Conservation (phyloP, 306 rosid species). For the Begonia loranthoides region DNA sequence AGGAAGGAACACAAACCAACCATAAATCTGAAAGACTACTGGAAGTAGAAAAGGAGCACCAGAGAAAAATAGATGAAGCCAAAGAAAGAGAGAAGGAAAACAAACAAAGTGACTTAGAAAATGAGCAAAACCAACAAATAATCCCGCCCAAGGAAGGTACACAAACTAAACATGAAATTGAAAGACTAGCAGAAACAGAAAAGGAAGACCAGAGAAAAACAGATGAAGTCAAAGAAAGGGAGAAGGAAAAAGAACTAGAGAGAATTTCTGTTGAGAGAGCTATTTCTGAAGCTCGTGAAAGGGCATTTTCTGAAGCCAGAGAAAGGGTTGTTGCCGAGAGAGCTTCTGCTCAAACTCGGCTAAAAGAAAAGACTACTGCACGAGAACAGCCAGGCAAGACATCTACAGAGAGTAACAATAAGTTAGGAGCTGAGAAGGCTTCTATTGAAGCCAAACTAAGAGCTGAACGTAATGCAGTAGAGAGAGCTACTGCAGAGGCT, state of each 20-base stretch:
- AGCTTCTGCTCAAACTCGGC: slow-evolving; percentile 59
- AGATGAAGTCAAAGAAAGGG: slow-evolving; percentile 50
- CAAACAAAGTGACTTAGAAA: slow-evolving; percentile 6
- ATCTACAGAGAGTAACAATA: slow-evolving; percentile 34
- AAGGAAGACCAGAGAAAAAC: slow-evolving; percentile 33
- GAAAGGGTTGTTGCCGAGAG: slow-evolving; percentile 61
- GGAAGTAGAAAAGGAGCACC: slow-evolving; percentile 35
- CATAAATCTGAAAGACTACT: slow-evolving; percentile 20
- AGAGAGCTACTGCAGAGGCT: slow-evolving; percentile 84
- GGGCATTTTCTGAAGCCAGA: slow-evolving; percentile 81
- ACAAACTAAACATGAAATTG: slow-evolving; percentile 18
- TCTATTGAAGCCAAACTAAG: slow-evolving; percentile 70
- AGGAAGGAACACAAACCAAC: slow-evolving; percentile 28
- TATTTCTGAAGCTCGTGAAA: slow-evolving; percentile 82
- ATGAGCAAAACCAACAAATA: slow-evolving; percentile 11
- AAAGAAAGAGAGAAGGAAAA: too few species aligned
- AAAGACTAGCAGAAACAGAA: slow-evolving; percentile 31
- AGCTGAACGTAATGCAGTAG: slow-evolving; percentile 88
- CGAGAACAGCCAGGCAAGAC: slow-evolving; percentile 49
- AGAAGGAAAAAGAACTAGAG: slow-evolving; percentile 61
- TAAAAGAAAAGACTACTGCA: slow-evolving; percentile 39
- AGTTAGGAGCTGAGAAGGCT: slow-evolving; percentile 52
- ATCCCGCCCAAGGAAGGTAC: slow-evolving; percentile 23
- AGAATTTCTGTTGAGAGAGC: slow-evolving; percentile 73
- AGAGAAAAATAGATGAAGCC: slow-evolving; percentile 24